Base-by-base conservation (phyloP, 208 protist genomes). In the Porcisia hertigi region DNA sequence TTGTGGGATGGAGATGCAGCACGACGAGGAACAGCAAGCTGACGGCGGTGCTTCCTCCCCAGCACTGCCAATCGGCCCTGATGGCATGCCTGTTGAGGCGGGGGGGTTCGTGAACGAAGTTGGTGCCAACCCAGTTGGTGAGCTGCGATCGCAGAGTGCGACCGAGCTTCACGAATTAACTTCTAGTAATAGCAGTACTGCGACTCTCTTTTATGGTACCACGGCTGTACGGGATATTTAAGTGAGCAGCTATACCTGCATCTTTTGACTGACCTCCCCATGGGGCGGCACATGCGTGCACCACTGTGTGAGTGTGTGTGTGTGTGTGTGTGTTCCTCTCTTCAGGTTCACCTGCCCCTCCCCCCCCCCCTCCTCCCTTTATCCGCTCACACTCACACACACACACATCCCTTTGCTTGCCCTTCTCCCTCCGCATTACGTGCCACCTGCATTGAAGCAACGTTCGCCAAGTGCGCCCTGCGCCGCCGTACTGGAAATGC, bases 11-110 rank as follows among this genome's bases (percentile, higher is more conserved):
- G 77, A 74, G 14, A 52, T 62, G n/a, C 71, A 72, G 45, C 64
- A 70, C 12, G 71, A 73, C 30, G 78, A 86, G 39, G 74, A 74
- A 36, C 39, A 86, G 69, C 75, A 86, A 30, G 77, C 58, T 9
- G 77, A 67, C 25, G 47, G 30, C 23, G 73, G 71, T n/a, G 71
- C 57, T 14, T 39, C 71, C 23, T 75, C 73, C 14, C 60, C 73
- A 30, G 34, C 63, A 36, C n/a, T 72, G 14, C 53, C 45, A 5
- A 18, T 7, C 49, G 36, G 52, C 20, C 16, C 25, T 47, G 67
- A 43, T 72, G 53, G 1, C 20, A 53, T 43, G 34, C 34, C 20
- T 9, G 20, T 9, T 23, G 67, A 30, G 14, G 52, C 52, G 2
- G 65, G 45, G 9, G 45, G 65, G 30, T 12, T 25, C 3, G 45